These are phyloP conservation scores for Trypanosoma cruzi DNA, from an alignment of 208 protist species.

Conservation along the genomic window DNA sequence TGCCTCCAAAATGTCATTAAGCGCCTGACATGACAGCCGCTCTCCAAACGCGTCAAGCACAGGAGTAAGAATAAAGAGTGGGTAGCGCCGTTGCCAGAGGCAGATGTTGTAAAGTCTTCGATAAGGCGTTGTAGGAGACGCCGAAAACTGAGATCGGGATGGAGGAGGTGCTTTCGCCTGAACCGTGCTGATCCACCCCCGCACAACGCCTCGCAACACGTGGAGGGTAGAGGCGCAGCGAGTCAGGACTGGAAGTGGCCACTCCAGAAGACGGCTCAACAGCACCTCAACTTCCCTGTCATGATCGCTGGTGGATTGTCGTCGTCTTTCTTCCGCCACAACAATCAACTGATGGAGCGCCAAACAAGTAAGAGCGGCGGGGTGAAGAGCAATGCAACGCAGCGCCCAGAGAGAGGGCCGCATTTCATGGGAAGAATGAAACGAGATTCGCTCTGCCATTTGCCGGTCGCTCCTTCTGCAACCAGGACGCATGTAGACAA, in stretches of 20 bases:
- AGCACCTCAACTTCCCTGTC: slow-evolving; percentile 7
- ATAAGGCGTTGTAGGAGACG: slow-evolving; percentile 15
- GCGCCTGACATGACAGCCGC: slow-evolving; percentile 15
- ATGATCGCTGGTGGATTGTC: not conserved
- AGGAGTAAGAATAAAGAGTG: slow-evolving; percentile 43
- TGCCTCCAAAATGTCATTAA: slow-evolving; percentile 57
- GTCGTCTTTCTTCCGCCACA: slow-evolving; percentile 20
- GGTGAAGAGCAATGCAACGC: slow-evolving; percentile 8
- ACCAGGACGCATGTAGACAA: not conserved
- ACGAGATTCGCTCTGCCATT: not conserved
- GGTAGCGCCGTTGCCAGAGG: slow-evolving; percentile 78
- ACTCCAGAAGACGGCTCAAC: slow-evolving; percentile 9
- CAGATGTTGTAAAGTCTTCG: slow-evolving; percentile 55
- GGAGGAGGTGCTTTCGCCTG: not conserved
- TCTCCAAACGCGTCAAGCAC: slow-evolving; percentile 36
- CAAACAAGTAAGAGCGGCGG: not conserved
- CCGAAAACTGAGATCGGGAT: not conserved
- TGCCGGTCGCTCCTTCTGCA: not conserved
- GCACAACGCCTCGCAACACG: not conserved
- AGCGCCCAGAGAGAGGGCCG: slow-evolving; percentile 8
- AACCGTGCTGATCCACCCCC: slow-evolving; percentile 1
- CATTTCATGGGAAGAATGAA: not conserved
- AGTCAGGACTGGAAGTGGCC: slow-evolving; percentile 15
- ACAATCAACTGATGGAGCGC: slow-evolving; percentile 11
- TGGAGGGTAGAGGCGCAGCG: slow-evolving; percentile 7